A percentile compares a stretch with the other conserved stretches of the same genome.
These are phyloP conservation scores for Carex cristatella DNA, from an alignment of 176 grass and related monocot species.

Conservation along the genomic window DNA sequence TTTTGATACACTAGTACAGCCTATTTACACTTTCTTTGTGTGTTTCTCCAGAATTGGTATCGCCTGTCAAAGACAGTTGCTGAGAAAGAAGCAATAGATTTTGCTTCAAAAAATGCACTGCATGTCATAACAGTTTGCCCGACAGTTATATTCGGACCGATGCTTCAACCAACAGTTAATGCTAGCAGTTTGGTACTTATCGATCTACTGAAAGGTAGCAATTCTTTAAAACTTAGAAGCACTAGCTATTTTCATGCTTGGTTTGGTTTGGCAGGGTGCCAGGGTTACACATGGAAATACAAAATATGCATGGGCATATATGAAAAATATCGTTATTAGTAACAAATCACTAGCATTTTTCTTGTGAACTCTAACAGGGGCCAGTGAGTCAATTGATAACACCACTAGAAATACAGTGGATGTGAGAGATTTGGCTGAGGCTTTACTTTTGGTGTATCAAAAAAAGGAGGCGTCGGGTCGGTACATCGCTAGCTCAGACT, in stretches of 20 bases:
- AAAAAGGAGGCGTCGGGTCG: conserved; percentile 43
- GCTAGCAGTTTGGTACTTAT: conserved; percentile 35
- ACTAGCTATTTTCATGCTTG: background rate
- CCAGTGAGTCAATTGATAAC: background rate
- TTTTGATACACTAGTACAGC: background rate
- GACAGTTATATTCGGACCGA: conserved; percentile 36
- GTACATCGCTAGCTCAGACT: conserved; percentile 39
- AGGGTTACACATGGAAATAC: background rate
- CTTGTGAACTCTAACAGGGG: conserved; percentile 18
- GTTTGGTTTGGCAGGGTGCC: too few relatives aligned
- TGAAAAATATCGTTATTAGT: background rate
- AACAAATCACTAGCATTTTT: background rate
- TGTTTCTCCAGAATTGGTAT: conserved; percentile 36
- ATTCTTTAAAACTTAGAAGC: background rate
- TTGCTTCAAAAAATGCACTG: conserved; percentile 18
- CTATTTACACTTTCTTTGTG: background rate
- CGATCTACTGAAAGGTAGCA: conserved; percentile 27
- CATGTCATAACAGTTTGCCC: conserved; percentile 56
- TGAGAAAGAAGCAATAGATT: conserved; percentile 34
- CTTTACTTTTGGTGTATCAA: conserved; percentile 40
- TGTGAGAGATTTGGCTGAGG: conserved; percentile 55
- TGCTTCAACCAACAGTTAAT: conserved; percentile 54
- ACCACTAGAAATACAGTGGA: conserved; percentile 39
- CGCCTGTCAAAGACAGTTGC: conserved; percentile 48
- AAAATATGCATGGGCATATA: background rate